phyloP scores from a whole-genome alignment of 805 yeast genomes.

The Candida pseudofarinosa region DNA sequence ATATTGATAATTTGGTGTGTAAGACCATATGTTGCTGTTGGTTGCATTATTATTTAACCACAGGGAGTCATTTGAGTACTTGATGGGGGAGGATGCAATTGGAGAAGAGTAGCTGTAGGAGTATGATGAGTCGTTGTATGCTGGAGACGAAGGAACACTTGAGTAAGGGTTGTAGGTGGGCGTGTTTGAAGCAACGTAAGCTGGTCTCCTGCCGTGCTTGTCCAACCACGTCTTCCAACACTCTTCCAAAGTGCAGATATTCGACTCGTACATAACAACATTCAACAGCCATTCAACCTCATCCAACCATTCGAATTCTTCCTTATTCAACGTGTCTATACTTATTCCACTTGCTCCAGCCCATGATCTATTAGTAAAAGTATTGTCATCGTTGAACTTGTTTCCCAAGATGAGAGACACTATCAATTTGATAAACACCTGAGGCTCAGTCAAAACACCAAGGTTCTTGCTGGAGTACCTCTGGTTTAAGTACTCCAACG shows the following conservation, averaged over 20 bases:
- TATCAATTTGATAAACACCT: slow-evolving; percentile 53
- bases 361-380: slow-evolving; percentile 95
- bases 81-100: slow-evolving; percentile 21
- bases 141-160: slow-evolving; percentile 20
- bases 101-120: slow-evolving; percentile 22
- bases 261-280: slow-evolving; percentile 34
- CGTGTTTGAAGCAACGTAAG: background rate
- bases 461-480: slow-evolving; percentile 33
- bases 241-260: slow-evolving; percentile 39
- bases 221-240: slow-evolving; percentile 44
- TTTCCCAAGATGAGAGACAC: slow-evolving; percentile 79
- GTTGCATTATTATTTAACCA: slow-evolving; percentile 15
- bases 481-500: slow-evolving; percentile 75
- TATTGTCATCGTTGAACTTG: slow-evolving; percentile 94
- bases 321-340: slow-evolving; percentile 52
- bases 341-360: slow-evolving; percentile 87
- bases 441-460: slow-evolving; percentile 23
- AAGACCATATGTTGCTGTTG: slow-evolving; percentile 20
- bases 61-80: slow-evolving; percentile 19
- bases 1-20: slow-evolving; percentile 19
- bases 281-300: slow-evolving; percentile 57
- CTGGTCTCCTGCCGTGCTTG: slow-evolving; percentile 18
- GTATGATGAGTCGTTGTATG: slow-evolving; percentile 7
- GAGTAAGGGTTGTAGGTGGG: slow-evolving; percentile 2
- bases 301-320: slow-evolving; percentile 69